Conservation (phyloP, 1,284 basidiomycete genomes). For the Cutaneotrichosporon dermatis region DNA sequence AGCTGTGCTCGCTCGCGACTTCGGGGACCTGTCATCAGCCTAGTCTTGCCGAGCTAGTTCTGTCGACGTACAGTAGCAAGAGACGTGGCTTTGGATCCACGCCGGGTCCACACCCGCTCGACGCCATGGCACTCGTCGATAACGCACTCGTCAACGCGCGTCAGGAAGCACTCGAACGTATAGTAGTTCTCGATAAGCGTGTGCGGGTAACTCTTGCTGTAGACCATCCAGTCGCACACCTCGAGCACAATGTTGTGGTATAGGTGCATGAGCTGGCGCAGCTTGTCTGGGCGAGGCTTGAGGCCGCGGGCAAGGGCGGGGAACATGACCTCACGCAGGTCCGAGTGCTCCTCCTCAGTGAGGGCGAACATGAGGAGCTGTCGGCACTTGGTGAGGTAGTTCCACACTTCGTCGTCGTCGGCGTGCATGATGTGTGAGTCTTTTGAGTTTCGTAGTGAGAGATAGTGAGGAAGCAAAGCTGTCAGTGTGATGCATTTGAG, state of each 20-base stretch:
- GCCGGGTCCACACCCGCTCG: background rate
- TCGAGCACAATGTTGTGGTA: slow-evolving; percentile 15
- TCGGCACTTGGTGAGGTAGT: slow-evolving; percentile 14
- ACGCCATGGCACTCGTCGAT: slow-evolving; percentile 12
- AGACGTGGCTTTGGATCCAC: slow-evolving; percentile 1
- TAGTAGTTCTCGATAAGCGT: slow-evolving; percentile 9
- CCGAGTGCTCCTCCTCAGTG: slow-evolving; percentile 7
- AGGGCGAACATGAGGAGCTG: slow-evolving; percentile 11
- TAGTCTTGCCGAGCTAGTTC: background rate
- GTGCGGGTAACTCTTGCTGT: slow-evolving; percentile 9
- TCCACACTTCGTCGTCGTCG: slow-evolving; percentile 9
- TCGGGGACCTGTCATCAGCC: background rate
- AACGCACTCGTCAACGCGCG: slow-evolving; percentile 5
- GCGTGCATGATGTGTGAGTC: background rate
- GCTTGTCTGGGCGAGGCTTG: slow-evolving; percentile 1
- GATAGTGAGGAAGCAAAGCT: background rate
- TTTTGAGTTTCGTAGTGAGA: slow-evolving; percentile 1
- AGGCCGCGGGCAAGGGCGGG: background rate
- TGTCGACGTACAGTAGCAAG: background rate
- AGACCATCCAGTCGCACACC: slow-evolving; percentile 16
- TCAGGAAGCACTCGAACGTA: slow-evolving; percentile 3
- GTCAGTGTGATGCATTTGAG: no score
- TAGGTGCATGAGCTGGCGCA: slow-evolving; percentile 9
- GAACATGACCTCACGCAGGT: slow-evolving; percentile 12
- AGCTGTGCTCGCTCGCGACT: background rate